phyloP scores from a whole-genome alignment of 257 asterid species.

The Mitragyna speciosa region DNA sequence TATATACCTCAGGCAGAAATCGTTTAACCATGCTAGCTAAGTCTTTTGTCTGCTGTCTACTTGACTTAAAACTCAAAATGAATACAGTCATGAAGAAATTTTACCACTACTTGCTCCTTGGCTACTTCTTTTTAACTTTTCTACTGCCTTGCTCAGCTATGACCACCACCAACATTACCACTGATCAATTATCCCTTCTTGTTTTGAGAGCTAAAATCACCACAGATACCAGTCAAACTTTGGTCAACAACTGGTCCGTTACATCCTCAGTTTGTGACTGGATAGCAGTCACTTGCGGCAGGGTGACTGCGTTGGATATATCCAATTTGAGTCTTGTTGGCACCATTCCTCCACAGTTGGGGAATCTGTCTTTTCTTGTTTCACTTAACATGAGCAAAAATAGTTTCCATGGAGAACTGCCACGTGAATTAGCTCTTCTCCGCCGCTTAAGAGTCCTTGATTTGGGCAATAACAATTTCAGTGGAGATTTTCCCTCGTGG shows the following conservation, averaged over 20 bases:
- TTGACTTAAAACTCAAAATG: neutral
- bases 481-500: conserved; percentile 5
- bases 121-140: neutral
- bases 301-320: conserved; percentile 6
- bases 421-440: neutral
- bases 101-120: neutral
- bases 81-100: neutral
- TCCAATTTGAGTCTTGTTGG: neutral
- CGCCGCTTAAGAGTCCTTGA: conserved; percentile 10
- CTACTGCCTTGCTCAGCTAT: neutral
- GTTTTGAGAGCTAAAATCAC: conserved; percentile 6
- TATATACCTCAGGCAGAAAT: too few species aligned
- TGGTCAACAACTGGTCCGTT: conserved; percentile 7
- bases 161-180: neutral
- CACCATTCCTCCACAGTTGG: neutral
- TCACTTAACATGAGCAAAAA: conserved; percentile 23
- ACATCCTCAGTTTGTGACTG: conserved; percentile 11
- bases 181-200: conserved; percentile 8
- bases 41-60: too few species aligned
- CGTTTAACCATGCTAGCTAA: too few species aligned
- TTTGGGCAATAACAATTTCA: conserved; percentile 8
- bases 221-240: neutral
- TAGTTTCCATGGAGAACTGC: conserved; percentile 20
- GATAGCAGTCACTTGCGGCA: conserved; percentile 17
- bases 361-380: conserved; percentile 24